Percentiles rank a stretch among this genome's conserved stretches.
phyloP scores from a whole-genome alignment of 164 flowering plant species.

The Cinnamomum chago region DNA sequence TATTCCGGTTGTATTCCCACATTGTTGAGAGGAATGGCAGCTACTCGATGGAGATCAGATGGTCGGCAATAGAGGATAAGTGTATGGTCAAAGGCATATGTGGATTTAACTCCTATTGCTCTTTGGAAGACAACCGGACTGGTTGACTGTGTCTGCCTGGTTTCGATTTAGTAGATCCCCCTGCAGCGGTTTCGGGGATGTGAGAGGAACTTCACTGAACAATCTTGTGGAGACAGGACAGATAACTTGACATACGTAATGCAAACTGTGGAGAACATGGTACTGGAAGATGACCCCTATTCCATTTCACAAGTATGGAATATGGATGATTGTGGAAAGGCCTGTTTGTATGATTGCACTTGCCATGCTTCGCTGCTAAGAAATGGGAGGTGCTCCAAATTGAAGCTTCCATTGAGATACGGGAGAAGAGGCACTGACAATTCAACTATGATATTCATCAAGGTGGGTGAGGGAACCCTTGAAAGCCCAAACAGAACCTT shows the following conservation, averaged over 20 bases:
- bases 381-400: constrained; percentile 12
- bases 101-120: constrained; percentile 16
- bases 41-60: background rate
- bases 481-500: background rate
- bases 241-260: constrained; percentile 1
- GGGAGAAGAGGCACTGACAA: constrained; percentile 4
- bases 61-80: background rate
- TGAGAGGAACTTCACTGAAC: constrained; percentile 13
- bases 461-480: background rate
- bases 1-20: constrained; percentile 10
- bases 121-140: background rate
- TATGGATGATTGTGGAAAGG: constrained; percentile 24
- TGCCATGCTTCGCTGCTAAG: constrained; percentile 27
- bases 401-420: constrained; percentile 28
- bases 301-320: constrained; percentile 14
- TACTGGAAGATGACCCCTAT: constrained; percentile 14
- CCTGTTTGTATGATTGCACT: constrained; percentile 33
- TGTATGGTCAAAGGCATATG: constrained; percentile 17
- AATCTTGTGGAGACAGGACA: constrained; percentile 14
- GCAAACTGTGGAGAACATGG: constrained; percentile 18
- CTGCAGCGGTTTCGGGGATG: constrained; percentile 26
- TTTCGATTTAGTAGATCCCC: background rate
- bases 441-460: background rate
- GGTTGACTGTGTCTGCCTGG: constrained; percentile 30
- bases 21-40: background rate